Evolutionary conservation across 495 filamentous ascomycete genomes (phyloP).

Genomic region (Neurospora sp.): DNA sequence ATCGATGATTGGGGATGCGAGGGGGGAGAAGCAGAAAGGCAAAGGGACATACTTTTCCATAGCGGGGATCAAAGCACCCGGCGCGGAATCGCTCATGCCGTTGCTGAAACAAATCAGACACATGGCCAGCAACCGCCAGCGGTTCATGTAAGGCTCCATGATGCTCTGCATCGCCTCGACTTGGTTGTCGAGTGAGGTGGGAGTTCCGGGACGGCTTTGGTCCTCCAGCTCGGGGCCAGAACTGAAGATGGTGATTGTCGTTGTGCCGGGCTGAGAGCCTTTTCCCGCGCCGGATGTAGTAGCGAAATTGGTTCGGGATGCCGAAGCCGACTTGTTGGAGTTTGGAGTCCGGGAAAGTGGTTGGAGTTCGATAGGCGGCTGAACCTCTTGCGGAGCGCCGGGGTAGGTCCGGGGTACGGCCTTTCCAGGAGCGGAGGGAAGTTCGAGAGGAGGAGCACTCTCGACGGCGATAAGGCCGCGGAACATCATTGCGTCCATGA

Average conservation of each 20-base stretch:
- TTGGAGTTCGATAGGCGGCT: constrained; percentile 23
- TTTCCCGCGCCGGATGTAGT: constrained; percentile 20
- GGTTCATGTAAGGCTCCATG: constrained; percentile 24
- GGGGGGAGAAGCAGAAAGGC: neutral
- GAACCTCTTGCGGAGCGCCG: constrained; percentile 21
- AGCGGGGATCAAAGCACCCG: constrained; percentile 66
- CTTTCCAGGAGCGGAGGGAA: constrained; percentile 22
- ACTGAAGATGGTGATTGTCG: neutral
- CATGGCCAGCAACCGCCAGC: constrained; percentile 31
- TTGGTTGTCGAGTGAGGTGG: constrained; percentile 1
- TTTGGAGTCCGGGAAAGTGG: constrained; percentile 4
- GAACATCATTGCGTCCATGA: neutral
- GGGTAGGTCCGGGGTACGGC: constrained; percentile 29
- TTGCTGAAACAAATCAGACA: constrained; percentile 46
- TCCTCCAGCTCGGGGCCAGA: constrained; percentile 6
- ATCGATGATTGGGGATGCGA: too few species aligned
- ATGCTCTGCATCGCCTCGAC: constrained; percentile 10
- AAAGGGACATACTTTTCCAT: constrained; percentile 40
- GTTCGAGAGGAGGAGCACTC: neutral
- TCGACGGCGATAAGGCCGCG: neutral
- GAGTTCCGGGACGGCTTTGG: constrained; percentile 45
- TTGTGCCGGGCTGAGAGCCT: constrained; percentile 16
- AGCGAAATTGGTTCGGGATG: constrained; percentile 9
- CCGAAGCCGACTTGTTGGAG: constrained; percentile 12
- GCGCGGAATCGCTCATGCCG: constrained; percentile 53